Base-by-base conservation (phyloP, 768 basidiomycete species). In the Pseudohyphozyma bogoriensis region DNA sequence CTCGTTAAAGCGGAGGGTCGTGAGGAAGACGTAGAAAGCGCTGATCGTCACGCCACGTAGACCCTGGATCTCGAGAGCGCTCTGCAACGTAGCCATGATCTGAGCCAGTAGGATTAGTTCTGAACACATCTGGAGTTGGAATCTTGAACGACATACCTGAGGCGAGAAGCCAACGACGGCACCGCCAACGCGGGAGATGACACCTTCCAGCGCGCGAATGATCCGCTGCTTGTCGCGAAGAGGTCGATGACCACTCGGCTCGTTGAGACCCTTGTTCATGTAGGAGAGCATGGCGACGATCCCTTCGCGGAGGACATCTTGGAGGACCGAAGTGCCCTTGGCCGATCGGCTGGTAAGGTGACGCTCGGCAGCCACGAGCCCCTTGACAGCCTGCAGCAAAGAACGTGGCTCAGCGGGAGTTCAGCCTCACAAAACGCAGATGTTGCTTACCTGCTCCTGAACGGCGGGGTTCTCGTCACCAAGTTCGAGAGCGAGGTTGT, bases 11-110 rank as follows among this genome's bases (percentile, higher is more conserved):
- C 78, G 76, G 24, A 93, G 74, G 3, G 83, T 83, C 20, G 76
- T 79, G 62, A 93, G 74, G 74, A 96, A 95, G 29, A 75, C 78
- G 56, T 80, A 73, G 90, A 91, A 97, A 40, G 83, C 86, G 35
- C 81, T 76, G 4, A 99, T 76, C 0, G 89, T 86, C 10, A 83
- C 84, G 59, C 86, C 82, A 0, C 87, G 81, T 10, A 99, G 78
- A 61, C 85, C 85, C 0, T 80, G 79, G 15, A 88, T 78, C 36
- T 77, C 73, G n/a, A 95, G 79, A 76, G 85, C 87, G 9, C 87
- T 89, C 75, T 97, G 93, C 40, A 99, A 80, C 22, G 86, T 90
- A 0, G 93, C 90, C 87, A 97, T 90, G 67, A 96, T 85, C 93
- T 99, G 66, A 12, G 26, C 44, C 39, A 42, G 29, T 2, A 4